Evolutionary conservation across 2,329 filamentous ascomycete genomes (phyloP).

Genomic region (Cladosporium oxysporum): DNA sequence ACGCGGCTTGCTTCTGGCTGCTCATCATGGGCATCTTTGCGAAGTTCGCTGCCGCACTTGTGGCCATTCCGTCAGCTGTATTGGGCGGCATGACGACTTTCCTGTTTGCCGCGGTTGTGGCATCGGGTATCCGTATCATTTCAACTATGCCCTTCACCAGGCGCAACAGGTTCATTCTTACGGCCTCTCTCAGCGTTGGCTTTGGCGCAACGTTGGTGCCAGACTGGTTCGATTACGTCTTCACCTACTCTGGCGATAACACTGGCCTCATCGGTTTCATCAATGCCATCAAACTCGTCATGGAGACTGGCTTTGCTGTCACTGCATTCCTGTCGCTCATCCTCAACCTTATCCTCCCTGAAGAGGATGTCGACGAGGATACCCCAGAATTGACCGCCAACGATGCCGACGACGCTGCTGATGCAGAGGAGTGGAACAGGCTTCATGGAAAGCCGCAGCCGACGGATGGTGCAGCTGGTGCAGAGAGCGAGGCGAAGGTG

Average conservation of each 20-base stretch:
- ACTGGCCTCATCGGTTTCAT: constrained; percentile 69
- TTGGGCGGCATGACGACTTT: constrained; percentile 67
- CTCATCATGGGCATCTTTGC: constrained; percentile 79
- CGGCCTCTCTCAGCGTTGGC: constrained; percentile 71
- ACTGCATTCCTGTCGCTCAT: constrained; percentile 72
- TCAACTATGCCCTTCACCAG: constrained; percentile 71
- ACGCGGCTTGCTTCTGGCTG: constrained; percentile 75
- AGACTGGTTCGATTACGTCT: constrained; percentile 54
- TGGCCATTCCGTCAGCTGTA: constrained; percentile 65
- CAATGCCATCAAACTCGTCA: constrained; percentile 59
- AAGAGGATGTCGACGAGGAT: constrained; percentile 71
- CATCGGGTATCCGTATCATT: constrained; percentile 77
- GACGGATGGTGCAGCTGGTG: constrained; percentile 25
- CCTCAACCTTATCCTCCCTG: constrained; percentile 71
- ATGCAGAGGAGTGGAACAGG: constrained; percentile 45
- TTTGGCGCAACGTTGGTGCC: constrained; percentile 54
- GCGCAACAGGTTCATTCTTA: constrained; percentile 79
- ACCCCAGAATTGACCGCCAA: constrained; percentile 46
- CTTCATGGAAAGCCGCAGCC: constrained; percentile 29
- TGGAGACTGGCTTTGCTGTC: constrained; percentile 67
- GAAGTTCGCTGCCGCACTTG: constrained; percentile 78
- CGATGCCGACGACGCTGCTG: constrained; percentile 40
- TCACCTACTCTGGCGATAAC: constrained; percentile 71
- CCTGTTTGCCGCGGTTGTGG: constrained; percentile 73
- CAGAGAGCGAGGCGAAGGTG: constrained; percentile 11